Evolutionary conservation across 768 basidiomycete species (phyloP), one percentile per base, ranked within the genome.

Genomic region (Clitopilus hobsonii): DNA sequence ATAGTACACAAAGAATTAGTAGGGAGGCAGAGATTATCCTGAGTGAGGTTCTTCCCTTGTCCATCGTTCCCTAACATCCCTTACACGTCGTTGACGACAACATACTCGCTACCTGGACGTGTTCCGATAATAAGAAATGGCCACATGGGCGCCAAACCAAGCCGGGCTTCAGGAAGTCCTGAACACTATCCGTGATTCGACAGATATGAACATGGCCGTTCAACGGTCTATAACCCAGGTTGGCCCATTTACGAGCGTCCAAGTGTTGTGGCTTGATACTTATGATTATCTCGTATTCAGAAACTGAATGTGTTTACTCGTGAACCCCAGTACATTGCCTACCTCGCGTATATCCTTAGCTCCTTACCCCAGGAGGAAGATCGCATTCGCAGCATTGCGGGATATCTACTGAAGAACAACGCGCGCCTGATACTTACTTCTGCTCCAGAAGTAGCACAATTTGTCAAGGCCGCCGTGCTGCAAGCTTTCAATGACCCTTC

Each of bases 361-460:
- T 78, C 80, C 45, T 74, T 91, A 76, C 79, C 86, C 1, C 78
- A 83, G 57, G 94, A 98, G 73, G 89, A 94, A 66, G 94, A 93
- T 67, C 88, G 90, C 50, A 93, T 96, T 69, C 85, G 96, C 52
- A 91, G 92, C 56, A 95, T 98, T 74, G 95, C 96, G 23, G 96
- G 96, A 38, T 91, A 98, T 64, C 79, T 98, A 22, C 84, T 99
- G 71, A 99, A 99, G 84, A 98, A 99, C 72, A 94, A 94, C 64
- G 83, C 91, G 41, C 81, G 85, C 55, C 80, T 89, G 60, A 86
- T 94, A 67, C 77, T 94, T 53, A 79, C 76, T 48, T 81, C 85
- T 6, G 74, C 84, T 22, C 75, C 79, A 16, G 82, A 86, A 48
- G 88, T 94, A 20, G 77, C 81, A 26, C 75, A 82, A 49, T 91